Percentiles rank a stretch among this genome's conserved stretches.
phyloP scores from a whole-genome alignment of 75 land plant genomes.

The Pseudotsuga menziesii region DNA sequence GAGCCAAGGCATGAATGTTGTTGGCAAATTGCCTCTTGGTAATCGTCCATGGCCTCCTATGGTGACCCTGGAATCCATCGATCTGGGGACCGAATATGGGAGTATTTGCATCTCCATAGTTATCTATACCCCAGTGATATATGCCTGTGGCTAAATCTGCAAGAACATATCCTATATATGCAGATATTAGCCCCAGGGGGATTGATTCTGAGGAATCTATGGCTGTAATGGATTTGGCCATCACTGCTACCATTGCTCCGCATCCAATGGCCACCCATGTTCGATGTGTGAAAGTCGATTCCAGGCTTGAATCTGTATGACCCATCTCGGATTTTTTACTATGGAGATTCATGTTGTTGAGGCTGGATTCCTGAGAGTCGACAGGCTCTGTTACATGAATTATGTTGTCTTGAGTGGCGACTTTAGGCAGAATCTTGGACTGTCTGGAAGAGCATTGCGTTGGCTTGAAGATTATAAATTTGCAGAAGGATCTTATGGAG shows the following conservation, averaged over 20 bases:
- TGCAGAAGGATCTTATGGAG: not conserved
- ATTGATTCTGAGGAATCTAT: constrained; percentile 29
- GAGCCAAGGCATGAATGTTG: constrained; percentile 85
- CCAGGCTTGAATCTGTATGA: constrained; percentile 15
- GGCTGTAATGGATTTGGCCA: constrained; percentile 37
- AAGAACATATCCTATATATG: constrained; percentile 50
- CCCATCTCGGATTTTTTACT: not conserved
- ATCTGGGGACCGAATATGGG: constrained; percentile 86
- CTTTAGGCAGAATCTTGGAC: no score
- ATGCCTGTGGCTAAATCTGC: constrained; percentile 86
- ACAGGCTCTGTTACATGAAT: not conserved
- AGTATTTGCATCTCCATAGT: constrained; percentile 75
- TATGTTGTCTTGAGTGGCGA: not conserved
- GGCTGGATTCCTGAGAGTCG: not conserved
- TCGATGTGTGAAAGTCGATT: constrained; percentile 66
- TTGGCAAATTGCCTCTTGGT: constrained; percentile 80
- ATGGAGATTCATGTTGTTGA: not conserved
- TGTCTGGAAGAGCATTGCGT: no score
- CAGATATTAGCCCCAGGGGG: constrained; percentile 21
- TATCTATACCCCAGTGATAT: constrained; percentile 95
- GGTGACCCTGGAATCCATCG: constrained; percentile 95
- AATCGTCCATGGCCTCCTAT: constrained; percentile 85
- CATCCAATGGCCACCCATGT: constrained; percentile 75
- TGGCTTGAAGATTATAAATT: constrained; percentile 1
- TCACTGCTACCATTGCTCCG: constrained; percentile 42